These are phyloP conservation scores for Colletotrichum sp. DNA, from an alignment of 2,329 filamentous ascomycete species.

Conservation along the genomic window DNA sequence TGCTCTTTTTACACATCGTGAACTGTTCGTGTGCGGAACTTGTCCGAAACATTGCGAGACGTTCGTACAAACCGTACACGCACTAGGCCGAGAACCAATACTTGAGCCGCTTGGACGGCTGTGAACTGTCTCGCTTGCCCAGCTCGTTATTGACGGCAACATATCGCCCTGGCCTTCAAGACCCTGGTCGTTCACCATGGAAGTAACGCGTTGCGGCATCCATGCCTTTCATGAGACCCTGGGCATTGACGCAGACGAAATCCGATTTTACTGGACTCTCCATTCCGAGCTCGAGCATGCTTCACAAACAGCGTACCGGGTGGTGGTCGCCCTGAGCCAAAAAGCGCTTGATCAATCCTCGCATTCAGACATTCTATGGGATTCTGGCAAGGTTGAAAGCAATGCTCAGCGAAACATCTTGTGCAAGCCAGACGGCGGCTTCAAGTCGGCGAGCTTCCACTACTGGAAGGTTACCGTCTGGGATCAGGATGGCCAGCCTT, in stretches of 20 bases:
- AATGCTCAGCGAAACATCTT: slow-evolving; percentile 26
- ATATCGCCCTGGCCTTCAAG: not conserved
- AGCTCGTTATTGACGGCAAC: not conserved
- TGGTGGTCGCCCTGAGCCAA: slow-evolving; percentile 6
- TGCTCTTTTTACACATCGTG: not conserved
- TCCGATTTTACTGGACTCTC: slow-evolving; percentile 39
- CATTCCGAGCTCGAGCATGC: slow-evolving; percentile 31
- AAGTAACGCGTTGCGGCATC: slow-evolving; percentile 38
- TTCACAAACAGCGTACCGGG: slow-evolving; percentile 33
- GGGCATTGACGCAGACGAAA: slow-evolving; percentile 41
- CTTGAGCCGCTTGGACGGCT: not conserved
- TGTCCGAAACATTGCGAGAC: not conserved
- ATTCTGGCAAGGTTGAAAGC: slow-evolving; percentile 25
- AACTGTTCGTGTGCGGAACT: not conserved
- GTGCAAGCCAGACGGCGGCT: slow-evolving; percentile 32
- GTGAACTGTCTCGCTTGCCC: not conserved
- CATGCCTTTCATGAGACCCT: slow-evolving; percentile 42
- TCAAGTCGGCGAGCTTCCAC: slow-evolving; percentile 37
- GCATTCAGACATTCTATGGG: slow-evolving; percentile 11
- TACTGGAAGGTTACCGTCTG: slow-evolving; percentile 41
- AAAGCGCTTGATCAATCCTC: not conserved
- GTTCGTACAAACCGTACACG: too few relatives aligned
- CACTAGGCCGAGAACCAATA: not conserved
- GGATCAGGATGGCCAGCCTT: slow-evolving; percentile 34
- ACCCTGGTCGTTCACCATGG: slow-evolving; percentile 21